Percentiles rank a stretch among this genome's conserved stretches.
phyloP scores from a whole-genome alignment of 129 eudicot genomes.

The Saposhnikovia divaricata region DNA sequence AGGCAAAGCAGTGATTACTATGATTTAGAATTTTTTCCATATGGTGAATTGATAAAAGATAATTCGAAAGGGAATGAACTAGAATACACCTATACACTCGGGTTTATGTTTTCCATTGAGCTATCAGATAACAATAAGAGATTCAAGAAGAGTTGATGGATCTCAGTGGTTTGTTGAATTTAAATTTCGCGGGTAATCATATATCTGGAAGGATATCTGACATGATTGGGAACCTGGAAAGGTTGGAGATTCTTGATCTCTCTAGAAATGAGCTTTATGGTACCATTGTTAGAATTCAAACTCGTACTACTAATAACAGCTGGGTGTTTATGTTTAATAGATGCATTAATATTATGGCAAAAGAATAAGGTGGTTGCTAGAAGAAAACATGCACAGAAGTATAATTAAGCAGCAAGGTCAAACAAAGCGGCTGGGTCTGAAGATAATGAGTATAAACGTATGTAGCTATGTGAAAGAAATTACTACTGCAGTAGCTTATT shows the following conservation, averaged over 20 bases:
- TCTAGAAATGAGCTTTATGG: not conserved
- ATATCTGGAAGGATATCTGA: not conserved
- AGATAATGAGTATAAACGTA: too few species aligned
- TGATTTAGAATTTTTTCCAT: not conserved
- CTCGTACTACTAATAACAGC: too few species aligned
- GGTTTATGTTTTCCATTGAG: not conserved
- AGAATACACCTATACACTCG: not conserved
- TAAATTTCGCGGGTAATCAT: not conserved
- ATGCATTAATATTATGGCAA: too few species aligned
- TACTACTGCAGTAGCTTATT: too few species aligned
- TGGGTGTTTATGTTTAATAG: too few species aligned
- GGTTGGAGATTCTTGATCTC: not conserved
- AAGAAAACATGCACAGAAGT: too few species aligned
- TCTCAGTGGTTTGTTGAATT: not conserved
- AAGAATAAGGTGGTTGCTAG: too few species aligned
- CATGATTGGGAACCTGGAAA: not conserved
- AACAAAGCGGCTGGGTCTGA: too few species aligned
- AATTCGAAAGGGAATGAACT: not conserved
- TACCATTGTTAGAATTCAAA: too few species aligned
- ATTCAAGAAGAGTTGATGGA: not conserved
- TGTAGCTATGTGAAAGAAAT: too few species aligned
- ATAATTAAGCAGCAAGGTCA: too few species aligned
- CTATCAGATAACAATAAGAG: not conserved
- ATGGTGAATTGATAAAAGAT: not conserved
- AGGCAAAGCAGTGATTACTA: not conserved